Evolutionary conservation across 768 basidiomycete species (phyloP), one percentile per base, ranked within the genome.

Genomic region (Mycena kentingensis): DNA sequence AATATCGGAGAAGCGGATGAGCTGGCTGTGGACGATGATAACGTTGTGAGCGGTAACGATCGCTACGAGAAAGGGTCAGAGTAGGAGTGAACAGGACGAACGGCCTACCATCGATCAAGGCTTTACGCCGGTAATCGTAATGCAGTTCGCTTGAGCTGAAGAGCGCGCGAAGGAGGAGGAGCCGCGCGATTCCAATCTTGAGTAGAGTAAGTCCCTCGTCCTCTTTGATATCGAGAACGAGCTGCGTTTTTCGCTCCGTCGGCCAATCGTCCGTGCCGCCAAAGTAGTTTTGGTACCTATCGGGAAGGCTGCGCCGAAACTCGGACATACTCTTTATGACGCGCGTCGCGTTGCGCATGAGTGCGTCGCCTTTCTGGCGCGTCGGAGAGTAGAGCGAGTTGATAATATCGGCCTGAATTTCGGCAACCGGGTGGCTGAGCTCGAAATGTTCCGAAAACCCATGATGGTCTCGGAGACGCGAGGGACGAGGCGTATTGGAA

Each of bases 391-490:
- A 93, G 7, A 93, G 76, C 10, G 88, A 89, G 65, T 89, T 90
- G 73, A 93, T 88, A 54, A 93, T 90, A 56, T 93, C 91, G 4
- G 90, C 91, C 58, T 93, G 91, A 51, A 93, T 90, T 58, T 90
- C 88, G 21, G 85, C 85, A 39, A 93, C 76, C 7, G 87, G 84
- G 47, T 84, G 81, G 18, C 87, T 90, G 22, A 85, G 73, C 47
- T 87, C 77, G 65, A 92, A 93, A 65, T 93, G 89, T 61, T 90
- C 88, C 3, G 88, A 89, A 58, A 87, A 82, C 44, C 88, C 83
- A 15, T 64, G 60, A 42, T 69, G 63, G 22, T 73, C 72, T 62
- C 76, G 73, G 22, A 74, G 58, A 8, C 82, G 81, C 34, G 76
- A 71, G 1, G 90, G 89, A 41, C 76, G 81, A 1, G 90, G 88